These are phyloP conservation scores for Colletotrichum truncatum DNA, from an alignment of 2,329 filamentous ascomycete species.

Conservation along the genomic window DNA sequence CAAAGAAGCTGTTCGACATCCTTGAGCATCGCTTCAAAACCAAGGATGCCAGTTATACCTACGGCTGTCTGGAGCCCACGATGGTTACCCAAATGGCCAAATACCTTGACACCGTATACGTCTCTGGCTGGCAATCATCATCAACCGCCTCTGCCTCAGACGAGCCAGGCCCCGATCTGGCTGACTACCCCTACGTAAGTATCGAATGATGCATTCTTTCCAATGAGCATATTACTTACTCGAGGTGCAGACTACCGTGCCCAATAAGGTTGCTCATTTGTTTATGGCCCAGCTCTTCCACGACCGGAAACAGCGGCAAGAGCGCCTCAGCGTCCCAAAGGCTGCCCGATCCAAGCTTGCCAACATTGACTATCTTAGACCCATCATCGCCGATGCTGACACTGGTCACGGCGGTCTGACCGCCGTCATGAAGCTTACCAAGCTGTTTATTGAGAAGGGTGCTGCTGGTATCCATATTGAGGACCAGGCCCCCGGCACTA, in stretches of 20 bases:
- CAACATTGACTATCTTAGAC: slow-evolving; percentile 92
- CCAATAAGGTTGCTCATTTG: slow-evolving; percentile 96
- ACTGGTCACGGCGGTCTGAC: slow-evolving; percentile 97
- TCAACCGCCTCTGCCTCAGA: slow-evolving; percentile 95
- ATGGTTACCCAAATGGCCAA: slow-evolving; percentile 99
- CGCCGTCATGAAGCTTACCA: slow-evolving; percentile 99
- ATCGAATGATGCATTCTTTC: not conserved
- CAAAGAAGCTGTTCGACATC: slow-evolving; percentile 95
- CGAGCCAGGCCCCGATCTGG: slow-evolving; percentile 96
- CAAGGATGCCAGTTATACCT: slow-evolving; percentile 90
- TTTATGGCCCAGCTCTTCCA: slow-evolving; percentile 99
- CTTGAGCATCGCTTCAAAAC: slow-evolving; percentile 90
- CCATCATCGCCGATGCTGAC: slow-evolving; percentile 96
- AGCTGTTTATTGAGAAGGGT: slow-evolving; percentile 95
- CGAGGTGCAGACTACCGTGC: slow-evolving; percentile 82
- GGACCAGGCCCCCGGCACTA: slow-evolving; percentile 96
- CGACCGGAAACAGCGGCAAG: slow-evolving; percentile 98
- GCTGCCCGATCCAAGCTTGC: slow-evolving; percentile 75
- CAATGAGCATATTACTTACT: not conserved
- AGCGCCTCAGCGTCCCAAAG: slow-evolving; percentile 82
- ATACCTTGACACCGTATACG: slow-evolving; percentile 97
- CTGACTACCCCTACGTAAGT: slow-evolving; percentile 91
- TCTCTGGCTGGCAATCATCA: slow-evolving; percentile 98
- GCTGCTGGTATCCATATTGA: slow-evolving; percentile 99
- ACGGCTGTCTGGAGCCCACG: slow-evolving; percentile 96